Conservation (phyloP, 192 early-diverging fungal species). For the Coemansia biformis region DNA sequence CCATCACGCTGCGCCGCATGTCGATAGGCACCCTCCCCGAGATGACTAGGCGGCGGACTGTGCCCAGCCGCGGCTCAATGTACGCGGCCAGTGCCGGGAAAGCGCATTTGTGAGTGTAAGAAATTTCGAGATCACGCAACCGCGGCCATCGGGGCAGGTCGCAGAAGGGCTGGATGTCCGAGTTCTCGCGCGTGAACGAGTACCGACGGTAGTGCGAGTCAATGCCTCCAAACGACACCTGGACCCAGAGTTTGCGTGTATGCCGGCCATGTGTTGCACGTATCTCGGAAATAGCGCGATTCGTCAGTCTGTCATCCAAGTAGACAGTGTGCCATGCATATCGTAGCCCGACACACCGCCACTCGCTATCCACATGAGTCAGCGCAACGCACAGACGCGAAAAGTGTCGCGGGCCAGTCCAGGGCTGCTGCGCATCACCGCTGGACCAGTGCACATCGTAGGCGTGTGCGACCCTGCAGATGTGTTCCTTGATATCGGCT, state of each 20-base stretch:
- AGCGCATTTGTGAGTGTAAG: conserved; percentile 43
- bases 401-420: conserved; percentile 16
- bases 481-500: conserved; percentile 40
- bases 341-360: conserved; percentile 27
- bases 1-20: conserved; percentile 34
- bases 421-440: too few relatives aligned
- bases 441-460: neutral
- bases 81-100: conserved; percentile 43
- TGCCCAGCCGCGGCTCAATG: conserved; percentile 32
- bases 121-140: conserved; percentile 33
- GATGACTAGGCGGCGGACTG: conserved; percentile 21
- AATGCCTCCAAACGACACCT: conserved; percentile 34
- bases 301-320: conserved; percentile 12
- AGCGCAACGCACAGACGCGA: conserved; percentile 9
- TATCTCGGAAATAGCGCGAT: conserved; percentile 2
- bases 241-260: conserved; percentile 31
- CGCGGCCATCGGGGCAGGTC: conserved; percentile 24
- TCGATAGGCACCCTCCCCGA: conserved; percentile 41
- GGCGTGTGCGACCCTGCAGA: conserved; percentile 29
- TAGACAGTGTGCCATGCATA: conserved; percentile 44
- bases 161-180: conserved; percentile 37
- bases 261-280: conserved; percentile 13
- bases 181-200: conserved; percentile 23
- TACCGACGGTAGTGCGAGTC: conserved; percentile 38
- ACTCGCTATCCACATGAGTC: conserved; percentile 28